Base-by-base conservation (phyloP, 164 flowering plant species). In the Stephania yunnanensis region DNA sequence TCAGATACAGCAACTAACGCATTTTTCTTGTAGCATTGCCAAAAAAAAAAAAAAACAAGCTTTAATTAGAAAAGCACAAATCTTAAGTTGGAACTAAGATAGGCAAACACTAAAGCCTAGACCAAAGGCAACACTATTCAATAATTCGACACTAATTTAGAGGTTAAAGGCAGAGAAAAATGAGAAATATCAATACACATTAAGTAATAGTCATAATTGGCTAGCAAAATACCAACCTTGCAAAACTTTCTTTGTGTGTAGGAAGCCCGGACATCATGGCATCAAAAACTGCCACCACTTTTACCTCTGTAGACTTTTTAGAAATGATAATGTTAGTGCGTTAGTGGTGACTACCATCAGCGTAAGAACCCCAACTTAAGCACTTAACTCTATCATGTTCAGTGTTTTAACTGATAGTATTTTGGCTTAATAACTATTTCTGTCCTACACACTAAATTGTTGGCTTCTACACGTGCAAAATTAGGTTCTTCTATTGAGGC, bases 281-380 rank as follows among this genome's bases (percentile, higher is more conserved):
- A 87, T 95, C 98, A 87, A 95, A 95, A 64, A 95, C 98, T 78
- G 84, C 94, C 58, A 95, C 98, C 73, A 95, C 97, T 85, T 92
- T 95, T 63, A 93, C 96, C 84, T 91, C 98, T 95, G 91, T 68
- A 83, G 45, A 83, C 52, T 76, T 79, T 82, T 44, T 64, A 79
- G 0, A 79, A 78, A 73, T 73, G n/a, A 70, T 13, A 22, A 45
- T 53, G 70, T 36, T 36, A 36, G 42, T 67, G 70, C 25, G 25
- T 25, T 25, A 25, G 25, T 53, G 75, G 65, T 72, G 55, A 69
- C 46, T 68, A 78, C 42, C 42, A 71, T 61, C 30, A 45, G n/a
- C 46, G 44, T 6, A 36, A 22, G 63, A 15, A 68, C 8, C 25
- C n/a, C 20, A 58, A 65, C 20, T 61, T 61, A 61, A 15, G 22